Evolutionary conservation across 2,329 filamentous ascomycete genomes (phyloP).

Genomic region (Lasiodiplodia gonubiensis): DNA sequence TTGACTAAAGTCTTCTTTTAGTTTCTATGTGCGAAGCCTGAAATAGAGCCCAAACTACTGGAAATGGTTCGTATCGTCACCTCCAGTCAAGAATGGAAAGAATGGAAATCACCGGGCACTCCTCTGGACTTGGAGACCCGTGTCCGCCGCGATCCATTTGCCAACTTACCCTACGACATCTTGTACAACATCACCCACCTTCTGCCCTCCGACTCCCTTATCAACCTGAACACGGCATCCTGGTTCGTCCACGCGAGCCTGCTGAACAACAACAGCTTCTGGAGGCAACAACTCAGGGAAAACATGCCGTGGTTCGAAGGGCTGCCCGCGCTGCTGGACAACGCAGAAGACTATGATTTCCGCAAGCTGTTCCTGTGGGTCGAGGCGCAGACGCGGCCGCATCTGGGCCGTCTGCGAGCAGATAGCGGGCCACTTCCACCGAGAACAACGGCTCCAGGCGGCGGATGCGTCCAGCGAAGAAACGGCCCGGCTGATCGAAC

Average conservation of each 20-base stretch:
- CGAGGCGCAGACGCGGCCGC: constrained; percentile 31
- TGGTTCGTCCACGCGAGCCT: not conserved
- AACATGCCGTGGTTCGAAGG: constrained; percentile 6
- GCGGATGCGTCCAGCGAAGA: not conserved
- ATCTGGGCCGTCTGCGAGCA: constrained; percentile 4
- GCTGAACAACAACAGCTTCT: not conserved
- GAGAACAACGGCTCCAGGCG: too few species aligned
- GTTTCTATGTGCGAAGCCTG: not conserved
- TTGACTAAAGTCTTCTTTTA: not conserved
- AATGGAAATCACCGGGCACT: not conserved
- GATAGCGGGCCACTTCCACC: not conserved
- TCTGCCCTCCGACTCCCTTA: not conserved
- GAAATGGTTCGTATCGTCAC: not conserved
- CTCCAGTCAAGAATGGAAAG: not conserved
- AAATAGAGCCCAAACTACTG: not conserved
- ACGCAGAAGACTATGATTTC: constrained; percentile 24
- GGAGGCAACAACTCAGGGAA: not conserved
- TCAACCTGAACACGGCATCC: not conserved
- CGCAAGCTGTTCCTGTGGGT: constrained; percentile 36
- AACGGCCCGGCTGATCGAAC: not conserved
- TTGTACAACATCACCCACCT: not conserved
- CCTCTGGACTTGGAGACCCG: not conserved
- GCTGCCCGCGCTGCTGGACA: not conserved
- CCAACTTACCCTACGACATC: not conserved
- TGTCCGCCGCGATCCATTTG: not conserved